A percentile compares a stretch with the other conserved stretches of the same genome.
Conservation (phyloP, 495 filamentous ascomycete genomes). For the Chaetomium cochliodes region DNA sequence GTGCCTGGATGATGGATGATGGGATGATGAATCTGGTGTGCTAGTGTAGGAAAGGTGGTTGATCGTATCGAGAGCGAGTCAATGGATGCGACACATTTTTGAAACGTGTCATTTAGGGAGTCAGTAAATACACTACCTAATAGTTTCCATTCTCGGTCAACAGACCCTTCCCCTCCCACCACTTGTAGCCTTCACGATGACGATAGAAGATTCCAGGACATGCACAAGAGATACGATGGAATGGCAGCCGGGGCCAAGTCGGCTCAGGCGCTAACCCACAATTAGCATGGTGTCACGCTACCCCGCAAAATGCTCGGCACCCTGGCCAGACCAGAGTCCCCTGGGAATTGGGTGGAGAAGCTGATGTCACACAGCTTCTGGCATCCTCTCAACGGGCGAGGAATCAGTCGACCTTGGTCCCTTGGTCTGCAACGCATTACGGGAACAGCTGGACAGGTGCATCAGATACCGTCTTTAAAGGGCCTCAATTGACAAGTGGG, state of each 20-base stretch:
- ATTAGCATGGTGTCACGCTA: slow-evolving; percentile 26
- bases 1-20: slow-evolving; percentile 7
- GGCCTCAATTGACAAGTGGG: slow-evolving; percentile 28
- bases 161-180: background rate
- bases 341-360: slow-evolving; percentile 24
- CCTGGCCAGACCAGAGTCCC: slow-evolving; percentile 22
- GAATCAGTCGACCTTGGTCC: background rate
- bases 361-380: slow-evolving; percentile 34
- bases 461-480: slow-evolving; percentile 8
- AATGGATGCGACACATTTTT: background rate
- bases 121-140: too few relatives aligned
- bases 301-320: slow-evolving; percentile 32
- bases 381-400: background rate
- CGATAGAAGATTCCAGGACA: slow-evolving; percentile 11
- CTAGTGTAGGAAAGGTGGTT: background rate
- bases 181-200: background rate
- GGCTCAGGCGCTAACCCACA: slow-evolving; percentile 25
- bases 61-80: slow-evolving; percentile 11
- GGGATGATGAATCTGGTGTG: background rate
- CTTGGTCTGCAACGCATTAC: slow-evolving; percentile 7
- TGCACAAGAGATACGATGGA: background rate
- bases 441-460: slow-evolving; percentile 9
- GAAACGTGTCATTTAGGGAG: too few relatives aligned
- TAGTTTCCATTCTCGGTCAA: background rate
- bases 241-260: slow-evolving; percentile 7